Conservation (phyloP, 768 basidiomycete genomes). For the Russula dissimulans region DNA sequence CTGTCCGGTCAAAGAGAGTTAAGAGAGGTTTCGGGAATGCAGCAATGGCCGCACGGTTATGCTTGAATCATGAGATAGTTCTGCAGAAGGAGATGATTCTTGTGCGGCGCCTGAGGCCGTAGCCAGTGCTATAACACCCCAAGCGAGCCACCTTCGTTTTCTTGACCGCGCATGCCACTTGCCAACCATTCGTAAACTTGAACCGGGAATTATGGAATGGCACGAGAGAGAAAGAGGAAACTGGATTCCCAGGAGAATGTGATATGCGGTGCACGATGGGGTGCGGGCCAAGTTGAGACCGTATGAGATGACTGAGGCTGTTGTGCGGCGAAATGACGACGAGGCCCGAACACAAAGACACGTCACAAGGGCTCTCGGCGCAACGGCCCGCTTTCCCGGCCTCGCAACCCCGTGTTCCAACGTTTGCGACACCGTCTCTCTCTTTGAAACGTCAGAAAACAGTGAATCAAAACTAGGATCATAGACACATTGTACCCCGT, state of each 20-base stretch:
- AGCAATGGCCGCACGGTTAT: not conserved
- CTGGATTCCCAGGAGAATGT: not conserved
- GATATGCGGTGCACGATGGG: not conserved
- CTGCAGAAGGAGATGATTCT: slow-evolving; percentile 5
- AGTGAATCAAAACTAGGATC: too few species aligned
- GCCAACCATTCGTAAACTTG: not conserved
- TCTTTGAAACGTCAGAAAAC: too few species aligned
- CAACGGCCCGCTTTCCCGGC: too few species aligned
- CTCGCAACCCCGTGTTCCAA: too few species aligned
- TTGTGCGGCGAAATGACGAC: too few species aligned
- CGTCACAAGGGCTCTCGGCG: not conserved
- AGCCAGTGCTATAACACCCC: slow-evolving; percentile 25
- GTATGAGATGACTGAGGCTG: not conserved
- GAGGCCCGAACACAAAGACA: not conserved
- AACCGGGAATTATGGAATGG: not conserved
- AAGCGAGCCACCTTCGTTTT: slow-evolving; percentile 27
- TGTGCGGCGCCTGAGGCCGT: slow-evolving; percentile 20
- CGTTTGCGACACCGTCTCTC: too few species aligned
- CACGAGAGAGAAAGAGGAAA: not conserved
- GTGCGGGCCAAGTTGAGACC: not conserved
- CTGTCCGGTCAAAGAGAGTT: not conserved
- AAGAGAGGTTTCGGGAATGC: not conserved
- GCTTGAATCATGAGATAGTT: slow-evolving; percentile 5
- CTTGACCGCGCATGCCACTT: slow-evolving; percentile 11
- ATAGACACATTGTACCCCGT: too few species aligned